A percentile compares a stretch with the other conserved stretches of the same genome.
phyloP scores from a whole-genome alignment of 345 rosid species.

The Punica granatum region DNA sequence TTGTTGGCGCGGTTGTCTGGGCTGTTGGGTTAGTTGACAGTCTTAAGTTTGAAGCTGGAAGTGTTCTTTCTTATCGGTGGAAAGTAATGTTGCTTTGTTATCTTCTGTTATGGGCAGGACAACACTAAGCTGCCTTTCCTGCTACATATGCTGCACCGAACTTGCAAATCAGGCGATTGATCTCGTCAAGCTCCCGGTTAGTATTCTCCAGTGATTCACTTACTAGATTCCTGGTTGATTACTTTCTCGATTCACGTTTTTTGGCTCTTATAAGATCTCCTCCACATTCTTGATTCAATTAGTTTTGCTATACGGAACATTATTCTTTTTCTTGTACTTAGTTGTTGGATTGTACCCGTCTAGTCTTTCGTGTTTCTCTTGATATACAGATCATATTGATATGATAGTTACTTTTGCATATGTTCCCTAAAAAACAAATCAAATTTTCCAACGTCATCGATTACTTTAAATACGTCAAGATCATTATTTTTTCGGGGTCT shows the following conservation, averaged over 20 bases:
- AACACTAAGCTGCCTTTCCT: conserved; percentile 71
- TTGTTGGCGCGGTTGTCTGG: conserved; percentile 68
- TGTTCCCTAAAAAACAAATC: too few relatives aligned
- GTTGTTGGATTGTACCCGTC: too few relatives aligned
- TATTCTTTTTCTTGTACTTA: too few relatives aligned
- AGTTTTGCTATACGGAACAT: too few relatives aligned
- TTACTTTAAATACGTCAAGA: too few relatives aligned
- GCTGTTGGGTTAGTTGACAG: conserved; percentile 44
- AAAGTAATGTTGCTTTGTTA: neutral
- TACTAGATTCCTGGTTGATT: conserved; percentile 63
- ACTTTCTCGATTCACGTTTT: neutral
- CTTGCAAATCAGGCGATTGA: conserved; percentile 54
- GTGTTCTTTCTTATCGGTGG: neutral
- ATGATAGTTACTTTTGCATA: too few relatives aligned
- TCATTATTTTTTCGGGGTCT: too few relatives aligned
- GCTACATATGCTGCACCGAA: conserved; percentile 61
- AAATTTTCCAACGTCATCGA: too few relatives aligned
- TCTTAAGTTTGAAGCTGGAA: neutral
- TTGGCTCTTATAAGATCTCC: too few relatives aligned
- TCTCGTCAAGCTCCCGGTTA: conserved; percentile 64
- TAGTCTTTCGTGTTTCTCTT: too few relatives aligned
- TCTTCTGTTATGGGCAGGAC: conserved; percentile 29
- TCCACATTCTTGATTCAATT: too few relatives aligned
- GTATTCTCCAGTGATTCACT: conserved; percentile 51
- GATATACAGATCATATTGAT: neutral